A percentile compares a stretch with the other conserved stretches of the same genome.
Conservation (phyloP, 1,284 basidiomycete species). For the Cystodermella granulosa region DNA sequence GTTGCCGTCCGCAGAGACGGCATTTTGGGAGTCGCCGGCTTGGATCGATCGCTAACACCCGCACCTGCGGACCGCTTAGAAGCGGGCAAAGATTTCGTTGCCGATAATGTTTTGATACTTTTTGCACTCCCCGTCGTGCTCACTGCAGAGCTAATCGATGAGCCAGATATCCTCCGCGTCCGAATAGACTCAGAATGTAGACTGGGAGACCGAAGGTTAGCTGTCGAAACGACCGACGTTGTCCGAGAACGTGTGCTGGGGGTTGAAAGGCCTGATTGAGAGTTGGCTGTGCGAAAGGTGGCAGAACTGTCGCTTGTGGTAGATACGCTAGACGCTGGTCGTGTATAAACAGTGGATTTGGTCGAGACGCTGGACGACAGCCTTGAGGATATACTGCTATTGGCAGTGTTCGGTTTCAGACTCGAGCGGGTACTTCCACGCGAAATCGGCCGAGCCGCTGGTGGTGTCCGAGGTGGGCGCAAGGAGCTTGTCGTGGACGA, state of each 20-base stretch:
- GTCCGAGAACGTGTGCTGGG: constrained; percentile 20
- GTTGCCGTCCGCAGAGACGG: too few species aligned
- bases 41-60: constrained; percentile 1
- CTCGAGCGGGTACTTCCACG: constrained; percentile 14
- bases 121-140: too few species aligned
- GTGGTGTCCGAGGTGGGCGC: not conserved
- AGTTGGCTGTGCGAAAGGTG: constrained; percentile 55
- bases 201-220: constrained; percentile 59
- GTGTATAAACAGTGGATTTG: constrained; percentile 16
- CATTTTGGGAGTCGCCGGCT: constrained; percentile 1
- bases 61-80: constrained; percentile 3
- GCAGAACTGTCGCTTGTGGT: too few species aligned
- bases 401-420: not conserved
- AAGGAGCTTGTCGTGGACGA: constrained; percentile 3
- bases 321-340: constrained; percentile 19
- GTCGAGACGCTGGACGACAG: constrained; percentile 22
- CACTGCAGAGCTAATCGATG: too few species aligned
- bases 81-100: constrained; percentile 16
- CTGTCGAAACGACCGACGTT: constrained; percentile 28
- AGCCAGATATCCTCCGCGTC: too few species aligned
- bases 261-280: constrained; percentile 12
- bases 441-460: constrained; percentile 15
- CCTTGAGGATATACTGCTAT: constrained; percentile 5
- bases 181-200: too few species aligned
- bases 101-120: too few species aligned